phyloP scores from a whole-genome alignment of 305 asterid genomes.

The Solanum hybrid region DNA sequence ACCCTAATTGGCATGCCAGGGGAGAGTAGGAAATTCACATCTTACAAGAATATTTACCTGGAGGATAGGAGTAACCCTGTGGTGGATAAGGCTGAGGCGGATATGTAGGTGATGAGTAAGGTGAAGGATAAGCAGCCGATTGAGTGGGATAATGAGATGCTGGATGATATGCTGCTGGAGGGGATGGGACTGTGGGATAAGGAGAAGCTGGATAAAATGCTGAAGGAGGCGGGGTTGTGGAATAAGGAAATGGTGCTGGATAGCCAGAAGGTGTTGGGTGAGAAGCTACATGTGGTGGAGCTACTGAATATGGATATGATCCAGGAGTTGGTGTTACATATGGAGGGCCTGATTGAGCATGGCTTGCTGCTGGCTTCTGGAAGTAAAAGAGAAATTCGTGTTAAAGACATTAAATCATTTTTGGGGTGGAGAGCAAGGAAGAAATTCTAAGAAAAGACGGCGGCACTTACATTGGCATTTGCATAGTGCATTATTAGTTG shows the following conservation, averaged over 20 bases:
- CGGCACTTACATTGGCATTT: conserved; percentile 47
- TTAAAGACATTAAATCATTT: conserved; percentile 11
- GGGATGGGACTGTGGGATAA: conserved; percentile 28
- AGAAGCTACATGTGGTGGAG: conserved; percentile 22
- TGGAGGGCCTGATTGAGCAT: too few relatives aligned
- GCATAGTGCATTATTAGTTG: conserved; percentile 76
- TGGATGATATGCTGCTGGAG: conserved; percentile 44
- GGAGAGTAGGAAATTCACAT: background rate
- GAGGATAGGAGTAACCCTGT: conserved; percentile 45
- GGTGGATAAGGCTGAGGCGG: conserved; percentile 32
- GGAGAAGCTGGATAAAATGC: conserved; percentile 44
- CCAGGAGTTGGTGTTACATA: too few relatives aligned
- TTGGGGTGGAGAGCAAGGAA: background rate
- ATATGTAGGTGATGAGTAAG: conserved; percentile 36
- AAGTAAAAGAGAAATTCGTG: too few relatives aligned
- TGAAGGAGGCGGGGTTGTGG: conserved; percentile 3
- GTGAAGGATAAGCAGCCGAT: conserved; percentile 45
- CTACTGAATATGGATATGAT: too few relatives aligned
- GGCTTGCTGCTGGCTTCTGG: too few relatives aligned
- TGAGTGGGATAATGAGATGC: conserved; percentile 35
- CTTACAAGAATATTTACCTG: conserved; percentile 28
- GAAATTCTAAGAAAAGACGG: background rate
- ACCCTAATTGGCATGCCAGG: background rate
- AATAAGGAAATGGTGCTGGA: conserved; percentile 4
- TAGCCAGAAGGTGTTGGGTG: conserved; percentile 25